Conservation (phyloP, 495 filamentous ascomycete species). For the Gamarada debralockiae region DNA sequence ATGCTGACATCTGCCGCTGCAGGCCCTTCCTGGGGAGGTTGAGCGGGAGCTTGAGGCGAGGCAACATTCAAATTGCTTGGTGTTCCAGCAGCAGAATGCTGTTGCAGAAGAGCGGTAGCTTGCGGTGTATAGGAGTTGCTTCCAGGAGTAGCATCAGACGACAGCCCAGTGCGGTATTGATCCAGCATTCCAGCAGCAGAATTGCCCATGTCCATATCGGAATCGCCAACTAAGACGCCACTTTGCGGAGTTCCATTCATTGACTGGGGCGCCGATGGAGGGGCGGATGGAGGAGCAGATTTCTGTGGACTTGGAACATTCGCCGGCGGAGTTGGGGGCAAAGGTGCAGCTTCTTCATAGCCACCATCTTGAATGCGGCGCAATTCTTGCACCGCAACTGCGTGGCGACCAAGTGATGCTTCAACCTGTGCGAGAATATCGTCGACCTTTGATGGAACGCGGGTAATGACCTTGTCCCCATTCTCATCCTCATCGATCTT, state of each 20-base stretch:
- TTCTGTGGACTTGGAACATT: constrained; percentile 23
- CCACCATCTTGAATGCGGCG: constrained; percentile 68
- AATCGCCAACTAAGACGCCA: constrained; percentile 49
- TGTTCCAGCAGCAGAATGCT: background rate
- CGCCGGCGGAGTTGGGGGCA: constrained; percentile 17
- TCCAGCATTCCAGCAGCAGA: constrained; percentile 58
- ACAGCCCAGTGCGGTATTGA: constrained; percentile 52
- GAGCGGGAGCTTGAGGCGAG: background rate
- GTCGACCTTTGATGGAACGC: constrained; percentile 56
- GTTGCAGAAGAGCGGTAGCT: background rate
- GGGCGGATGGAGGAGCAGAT: constrained; percentile 9
- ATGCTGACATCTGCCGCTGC: constrained; percentile 37
- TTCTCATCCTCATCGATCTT: constrained; percentile 46
- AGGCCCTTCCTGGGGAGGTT: constrained; percentile 12
- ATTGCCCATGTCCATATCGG: constrained; percentile 64
- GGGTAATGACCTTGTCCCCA: constrained; percentile 51
- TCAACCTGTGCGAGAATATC: constrained; percentile 66
- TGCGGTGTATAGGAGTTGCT: constrained; percentile 21
- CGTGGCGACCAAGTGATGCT: constrained; percentile 32
- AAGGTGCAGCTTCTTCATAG: constrained; percentile 56
- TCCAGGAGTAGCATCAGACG: constrained; percentile 45
- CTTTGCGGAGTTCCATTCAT: constrained; percentile 41
- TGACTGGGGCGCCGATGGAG: constrained; percentile 23
- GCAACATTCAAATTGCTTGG: background rate
- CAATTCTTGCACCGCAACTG: constrained; percentile 54